Percentiles rank a stretch among this genome's conserved stretches.
Conservation (phyloP, 176 grass and related monocot species). For the Metroxylon sagu region DNA sequence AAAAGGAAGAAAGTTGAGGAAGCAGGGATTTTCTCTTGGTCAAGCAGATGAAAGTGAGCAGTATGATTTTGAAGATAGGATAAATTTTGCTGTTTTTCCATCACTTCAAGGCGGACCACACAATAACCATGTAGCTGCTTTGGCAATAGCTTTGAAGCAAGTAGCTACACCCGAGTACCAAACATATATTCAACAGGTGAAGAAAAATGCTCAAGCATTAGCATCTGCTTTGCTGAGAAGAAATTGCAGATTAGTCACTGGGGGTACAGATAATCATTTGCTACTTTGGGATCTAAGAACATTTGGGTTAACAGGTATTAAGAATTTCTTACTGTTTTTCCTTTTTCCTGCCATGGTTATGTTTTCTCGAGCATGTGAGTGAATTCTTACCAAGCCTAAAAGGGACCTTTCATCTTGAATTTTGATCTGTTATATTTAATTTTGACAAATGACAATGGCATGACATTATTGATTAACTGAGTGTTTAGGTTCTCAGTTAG, state of each 20-base stretch:
- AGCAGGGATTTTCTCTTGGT: neutral
- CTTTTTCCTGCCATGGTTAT: no score
- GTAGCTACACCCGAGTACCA: neutral
- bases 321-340: no score
- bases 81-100: constrained; percentile 14
- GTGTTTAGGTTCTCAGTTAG: no score
- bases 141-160: constrained; percentile 11
- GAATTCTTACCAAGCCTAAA: no score
- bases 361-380: no score
- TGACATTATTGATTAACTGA: no score
- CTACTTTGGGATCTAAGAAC: constrained; percentile 71
- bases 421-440: no score
- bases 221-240: constrained; percentile 50
- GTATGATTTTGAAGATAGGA: constrained; percentile 13
- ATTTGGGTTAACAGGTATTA: constrained; percentile 62
- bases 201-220: constrained; percentile 26
- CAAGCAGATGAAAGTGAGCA: constrained; percentile 15
- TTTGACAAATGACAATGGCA: no score
- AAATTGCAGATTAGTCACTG: constrained; percentile 56
- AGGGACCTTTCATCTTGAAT: no score
- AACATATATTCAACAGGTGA: constrained; percentile 8
- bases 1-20: constrained; percentile 22
- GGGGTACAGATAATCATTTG: constrained; percentile 71
- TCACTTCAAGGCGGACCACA: constrained; percentile 11
- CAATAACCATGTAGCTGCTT: constrained; percentile 10